phyloP scores from a whole-genome alignment of 306 rosid species.

The Cyclanthera cordifolia region DNA sequence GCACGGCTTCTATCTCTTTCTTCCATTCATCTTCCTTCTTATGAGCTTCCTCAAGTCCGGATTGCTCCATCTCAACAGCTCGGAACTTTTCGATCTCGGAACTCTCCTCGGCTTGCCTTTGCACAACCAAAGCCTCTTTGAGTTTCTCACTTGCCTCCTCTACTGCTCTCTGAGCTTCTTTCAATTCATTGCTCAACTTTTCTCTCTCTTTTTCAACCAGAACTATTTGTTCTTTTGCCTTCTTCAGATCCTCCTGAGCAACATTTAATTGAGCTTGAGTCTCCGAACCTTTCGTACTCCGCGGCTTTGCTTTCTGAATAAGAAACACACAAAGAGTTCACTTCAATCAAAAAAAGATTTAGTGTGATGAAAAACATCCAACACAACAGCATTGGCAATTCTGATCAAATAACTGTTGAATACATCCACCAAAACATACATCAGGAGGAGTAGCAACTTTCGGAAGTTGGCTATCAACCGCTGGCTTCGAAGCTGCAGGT shows the following conservation, averaged over 20 bases:
- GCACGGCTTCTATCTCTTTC: constrained; percentile 70
- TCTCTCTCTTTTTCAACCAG: constrained; percentile 64
- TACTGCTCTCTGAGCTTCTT: constrained; percentile 59
- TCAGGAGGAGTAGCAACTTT: constrained; percentile 59
- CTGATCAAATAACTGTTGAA: neutral
- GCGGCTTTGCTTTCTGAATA: constrained; percentile 55
- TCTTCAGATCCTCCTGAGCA: constrained; percentile 81
- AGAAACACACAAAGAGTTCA: neutral
- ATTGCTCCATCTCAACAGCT: constrained; percentile 88
- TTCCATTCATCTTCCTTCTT: constrained; percentile 83
- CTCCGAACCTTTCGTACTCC: constrained; percentile 54
- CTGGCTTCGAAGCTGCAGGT: constrained; percentile 45
- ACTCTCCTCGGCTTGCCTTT: constrained; percentile 70
- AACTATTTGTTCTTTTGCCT: constrained; percentile 65
- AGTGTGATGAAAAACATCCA: neutral
- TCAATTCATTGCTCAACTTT: constrained; percentile 55
- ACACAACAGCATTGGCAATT: constrained; percentile 5
- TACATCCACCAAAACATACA: constrained; percentile 37
- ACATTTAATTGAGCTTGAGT: constrained; percentile 49
- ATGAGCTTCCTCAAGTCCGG: constrained; percentile 73
- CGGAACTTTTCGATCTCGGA: constrained; percentile 96
- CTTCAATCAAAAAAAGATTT: neutral
- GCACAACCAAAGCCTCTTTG: constrained; percentile 75
- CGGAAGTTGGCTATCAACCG: constrained; percentile 51
- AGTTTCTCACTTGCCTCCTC: constrained; percentile 83